Evolutionary conservation across 176 grass and related monocot genomes (phyloP).

Genomic region (Cymbopogon citratus): DNA sequence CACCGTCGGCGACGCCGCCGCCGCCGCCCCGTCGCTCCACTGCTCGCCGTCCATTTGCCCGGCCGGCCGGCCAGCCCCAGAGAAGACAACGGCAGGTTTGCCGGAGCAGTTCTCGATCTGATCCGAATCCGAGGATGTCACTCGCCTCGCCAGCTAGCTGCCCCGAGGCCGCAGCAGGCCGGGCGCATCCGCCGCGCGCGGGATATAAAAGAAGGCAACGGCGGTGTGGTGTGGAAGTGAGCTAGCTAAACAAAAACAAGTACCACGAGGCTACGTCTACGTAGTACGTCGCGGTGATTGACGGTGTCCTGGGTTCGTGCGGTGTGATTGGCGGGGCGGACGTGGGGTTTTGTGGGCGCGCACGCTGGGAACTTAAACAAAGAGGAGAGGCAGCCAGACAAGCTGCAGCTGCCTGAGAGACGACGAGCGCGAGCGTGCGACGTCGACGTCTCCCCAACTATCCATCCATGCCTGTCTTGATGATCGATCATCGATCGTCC

Average conservation of each 20-base stretch:
- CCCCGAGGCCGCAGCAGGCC: background rate
- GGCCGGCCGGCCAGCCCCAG: background rate
- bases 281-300: slow-evolving; percentile 19
- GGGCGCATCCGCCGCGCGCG: background rate
- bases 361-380: slow-evolving; percentile 40
- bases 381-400: background rate
- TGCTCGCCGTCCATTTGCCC: slow-evolving; percentile 48
- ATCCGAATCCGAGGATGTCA: slow-evolving; percentile 20
- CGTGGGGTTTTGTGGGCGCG: slow-evolving; percentile 40
- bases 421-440: slow-evolving; percentile 14
- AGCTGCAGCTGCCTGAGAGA: background rate
- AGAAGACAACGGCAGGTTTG: background rate
- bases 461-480: background rate
- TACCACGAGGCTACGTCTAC: background rate
- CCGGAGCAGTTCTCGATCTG: slow-evolving; percentile 15
- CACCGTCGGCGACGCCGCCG: slow-evolving; percentile 17
- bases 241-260: slow-evolving; percentile 1
- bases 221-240: slow-evolving; percentile 20
- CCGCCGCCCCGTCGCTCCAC: slow-evolving; percentile 46
- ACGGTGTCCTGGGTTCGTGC: background rate
- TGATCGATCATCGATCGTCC: background rate
- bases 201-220: slow-evolving; percentile 34
- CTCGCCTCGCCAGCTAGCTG: slow-evolving; percentile 1
- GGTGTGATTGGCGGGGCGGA: background rate
- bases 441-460: slow-evolving; percentile 49